Base-by-base conservation (phyloP, 495 filamentous ascomycete species). In the Xylaria telfairii region DNA sequence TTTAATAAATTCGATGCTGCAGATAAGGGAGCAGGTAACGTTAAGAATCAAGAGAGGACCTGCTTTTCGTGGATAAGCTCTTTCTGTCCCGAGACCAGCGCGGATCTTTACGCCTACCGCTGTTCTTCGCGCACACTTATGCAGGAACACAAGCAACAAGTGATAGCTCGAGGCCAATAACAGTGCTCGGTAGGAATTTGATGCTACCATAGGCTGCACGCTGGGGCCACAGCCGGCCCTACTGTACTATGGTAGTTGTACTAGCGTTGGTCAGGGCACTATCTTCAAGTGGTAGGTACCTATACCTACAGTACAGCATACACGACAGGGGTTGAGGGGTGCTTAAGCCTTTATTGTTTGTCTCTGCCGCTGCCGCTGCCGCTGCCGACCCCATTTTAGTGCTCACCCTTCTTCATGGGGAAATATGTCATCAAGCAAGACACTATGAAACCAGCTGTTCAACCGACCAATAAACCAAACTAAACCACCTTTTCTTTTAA, bases 111-210 rank as follows among this genome's bases (percentile, higher is more conserved):
- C 6, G 41, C n/a, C 28, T 24, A 44, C 28, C 60, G 4, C 30
- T 10, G 17, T 41, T 21, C 39, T 65, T 37, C 24, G 3, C 26
- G 26, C 10, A 26, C 32, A 42, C 64, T 66, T 66, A 66, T 66
- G 64, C 64, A 66, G 64, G 64, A 66, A 66, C 64, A 41, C 17
- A 34, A 41, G 32, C 1, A 42, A 34, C 32, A 15, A 5, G 42
- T 66, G 34, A 66, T 34, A n/a, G n/a, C 26, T 47, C 34, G 32
- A 54, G n/a, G 47, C 64, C 64, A 66, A 66, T 66, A 5, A 66
- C 63, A 53, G 54, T 51, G 62, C 26, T 24, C 39, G n/a, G 60
- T 8, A 32, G 24, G 60, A 63, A 46, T 44, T 46, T 1, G 10
- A n/a, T 63, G 60, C 26, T 17, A 57, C 28, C 53, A 3, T 30